phyloP scores from a whole-genome alignment of 148 eudicot species.

The Camellia lanceoleosa region DNA sequence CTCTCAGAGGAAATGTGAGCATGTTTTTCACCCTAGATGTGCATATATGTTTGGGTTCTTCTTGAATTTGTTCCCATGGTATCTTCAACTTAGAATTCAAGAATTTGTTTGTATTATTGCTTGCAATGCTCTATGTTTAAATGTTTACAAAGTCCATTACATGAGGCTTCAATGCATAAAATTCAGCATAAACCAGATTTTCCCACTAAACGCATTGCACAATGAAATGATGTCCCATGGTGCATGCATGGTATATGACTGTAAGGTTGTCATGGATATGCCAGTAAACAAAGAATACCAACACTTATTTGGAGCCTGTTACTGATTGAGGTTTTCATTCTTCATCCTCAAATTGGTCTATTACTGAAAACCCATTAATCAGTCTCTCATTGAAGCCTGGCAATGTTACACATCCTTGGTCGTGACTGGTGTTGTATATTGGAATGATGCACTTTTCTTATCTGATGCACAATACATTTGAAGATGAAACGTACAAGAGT shows the following conservation, averaged over 20 bases:
- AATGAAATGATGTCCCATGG: not conserved
- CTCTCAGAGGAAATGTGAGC: conserved; percentile 86
- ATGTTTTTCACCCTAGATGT: not conserved
- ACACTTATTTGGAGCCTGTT: not conserved
- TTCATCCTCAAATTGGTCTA: not conserved
- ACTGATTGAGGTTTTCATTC: not conserved
- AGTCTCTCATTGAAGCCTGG: not conserved
- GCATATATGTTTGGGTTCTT: not conserved
- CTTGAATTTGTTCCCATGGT: not conserved
- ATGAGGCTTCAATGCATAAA: not conserved
- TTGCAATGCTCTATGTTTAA: not conserved
- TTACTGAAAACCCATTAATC: not conserved
- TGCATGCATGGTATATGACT: not conserved
- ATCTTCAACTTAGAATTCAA: not conserved
- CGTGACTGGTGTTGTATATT: not conserved
- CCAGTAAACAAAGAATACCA: not conserved
- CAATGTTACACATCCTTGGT: not conserved
- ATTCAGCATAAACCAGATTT: not conserved
- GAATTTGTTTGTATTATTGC: not conserved
- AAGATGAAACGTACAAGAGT: not conserved
- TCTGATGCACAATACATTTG: not conserved
- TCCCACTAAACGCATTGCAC: not conserved
- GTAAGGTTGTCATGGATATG: not conserved
- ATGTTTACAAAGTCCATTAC: not conserved
- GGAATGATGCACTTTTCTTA: not conserved